Evolutionary conservation across 306 rosid genomes (phyloP).

Genomic region (Cyclanthera cordifolia): DNA sequence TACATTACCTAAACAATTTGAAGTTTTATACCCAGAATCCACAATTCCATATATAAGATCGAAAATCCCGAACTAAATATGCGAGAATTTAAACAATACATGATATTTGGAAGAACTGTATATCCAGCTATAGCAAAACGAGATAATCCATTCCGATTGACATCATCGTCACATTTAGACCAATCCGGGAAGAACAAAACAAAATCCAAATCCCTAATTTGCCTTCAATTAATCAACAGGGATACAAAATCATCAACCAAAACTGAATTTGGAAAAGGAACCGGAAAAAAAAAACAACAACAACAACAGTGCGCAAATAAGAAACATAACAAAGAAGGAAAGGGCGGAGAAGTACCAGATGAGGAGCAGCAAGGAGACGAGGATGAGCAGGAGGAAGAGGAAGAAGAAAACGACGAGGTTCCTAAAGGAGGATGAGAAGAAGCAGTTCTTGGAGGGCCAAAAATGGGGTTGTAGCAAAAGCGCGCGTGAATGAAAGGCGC

Average conservation of each 20-base stretch:
- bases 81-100: background rate
- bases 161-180: background rate
- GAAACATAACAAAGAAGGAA: background rate
- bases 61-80: background rate
- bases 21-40: background rate
- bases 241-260: background rate
- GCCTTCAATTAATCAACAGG: background rate
- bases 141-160: background rate
- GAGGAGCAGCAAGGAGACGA: conserved; percentile 21
- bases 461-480: conserved; percentile 21
- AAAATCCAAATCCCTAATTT: background rate
- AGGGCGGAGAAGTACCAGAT: conserved; percentile 19
- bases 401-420: conserved; percentile 16
- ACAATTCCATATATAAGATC: background rate
- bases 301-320: too few relatives aligned
- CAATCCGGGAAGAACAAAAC: background rate
- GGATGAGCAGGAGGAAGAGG: conserved; percentile 20
- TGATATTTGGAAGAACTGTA: background rate
- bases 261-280: background rate
- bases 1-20: background rate
- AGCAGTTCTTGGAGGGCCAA: conserved; percentile 18
- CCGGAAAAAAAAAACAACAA: background rate
- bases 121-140: background rate
- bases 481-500: conserved; percentile 35
- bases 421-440: conserved; percentile 12